Conservation (phyloP, 345 rosid species). For the Clausena lansium region DNA sequence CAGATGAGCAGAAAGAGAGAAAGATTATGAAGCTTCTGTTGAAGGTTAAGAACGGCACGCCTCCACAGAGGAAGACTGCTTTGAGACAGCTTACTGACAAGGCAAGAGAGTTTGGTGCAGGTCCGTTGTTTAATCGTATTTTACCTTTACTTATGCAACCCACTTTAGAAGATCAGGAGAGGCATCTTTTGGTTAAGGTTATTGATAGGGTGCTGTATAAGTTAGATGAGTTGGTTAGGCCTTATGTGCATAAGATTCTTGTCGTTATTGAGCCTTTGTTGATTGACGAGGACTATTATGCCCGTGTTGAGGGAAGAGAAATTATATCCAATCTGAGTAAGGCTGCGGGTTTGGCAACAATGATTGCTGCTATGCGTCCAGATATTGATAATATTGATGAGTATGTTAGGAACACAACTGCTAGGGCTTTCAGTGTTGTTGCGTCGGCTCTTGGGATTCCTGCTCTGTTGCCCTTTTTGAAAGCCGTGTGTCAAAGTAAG, state of each 20-base stretch:
- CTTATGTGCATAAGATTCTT: conserved; percentile 94
- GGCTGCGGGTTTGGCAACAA: conserved; percentile 98
- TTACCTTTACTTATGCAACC: conserved; percentile 98
- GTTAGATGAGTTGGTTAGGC: conserved; percentile 96
- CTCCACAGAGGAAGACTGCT: conserved; percentile 98
- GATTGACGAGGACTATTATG: conserved; percentile 99
- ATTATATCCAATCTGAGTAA: conserved; percentile 96
- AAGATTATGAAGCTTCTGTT: conserved; percentile 93
- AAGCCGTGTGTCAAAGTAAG: conserved; percentile 99
- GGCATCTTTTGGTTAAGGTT: conserved; percentile 98
- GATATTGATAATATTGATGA: conserved; percentile 98
- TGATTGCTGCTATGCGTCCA: conserved; percentile 99
- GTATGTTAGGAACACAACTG: conserved; percentile 98
- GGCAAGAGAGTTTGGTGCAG: conserved; percentile 98
- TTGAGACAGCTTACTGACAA: conserved; percentile 95
- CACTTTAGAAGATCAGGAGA: conserved; percentile 95
- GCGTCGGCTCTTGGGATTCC: conserved; percentile 99
- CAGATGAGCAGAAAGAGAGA: conserved; percentile 95
- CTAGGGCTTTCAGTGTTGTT: conserved; percentile 99
- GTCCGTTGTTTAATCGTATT: conserved; percentile 84
- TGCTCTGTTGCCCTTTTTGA: conserved; percentile 86
- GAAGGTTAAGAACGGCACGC: conserved; percentile 98
- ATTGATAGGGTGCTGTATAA: conserved; percentile 92
- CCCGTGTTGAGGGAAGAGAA: conserved; percentile 99
- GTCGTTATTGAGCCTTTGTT: conserved; percentile 97